Conservation (phyloP, 2,329 filamentous ascomycete species). For the Bipolaris gigantea region DNA sequence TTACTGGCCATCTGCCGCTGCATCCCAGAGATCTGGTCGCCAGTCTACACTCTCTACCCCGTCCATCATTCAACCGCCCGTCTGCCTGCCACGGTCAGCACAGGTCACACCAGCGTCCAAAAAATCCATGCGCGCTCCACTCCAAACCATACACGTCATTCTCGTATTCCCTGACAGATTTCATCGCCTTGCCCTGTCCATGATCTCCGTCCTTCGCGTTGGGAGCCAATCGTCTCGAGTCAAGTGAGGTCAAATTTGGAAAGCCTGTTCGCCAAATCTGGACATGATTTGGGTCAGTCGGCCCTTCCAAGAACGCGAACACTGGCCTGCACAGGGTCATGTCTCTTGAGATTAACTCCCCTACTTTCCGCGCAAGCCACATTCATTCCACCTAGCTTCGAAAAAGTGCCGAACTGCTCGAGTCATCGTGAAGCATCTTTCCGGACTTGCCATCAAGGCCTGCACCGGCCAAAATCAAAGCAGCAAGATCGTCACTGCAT, state of each 20-base stretch:
- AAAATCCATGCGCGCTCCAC: not conserved
- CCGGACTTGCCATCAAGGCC: not conserved
- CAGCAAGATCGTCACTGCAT: constrained; percentile 14
- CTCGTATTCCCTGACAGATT: not conserved
- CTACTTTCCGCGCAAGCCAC: constrained; percentile 20
- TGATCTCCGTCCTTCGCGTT: not conserved
- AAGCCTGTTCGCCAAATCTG: constrained; percentile 7
- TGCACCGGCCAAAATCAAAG: not conserved
- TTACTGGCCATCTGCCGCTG: constrained; percentile 14
- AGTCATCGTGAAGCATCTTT: not conserved
- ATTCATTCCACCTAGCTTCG: not conserved
- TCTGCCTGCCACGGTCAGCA: constrained; percentile 4
- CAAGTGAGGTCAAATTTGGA: constrained; percentile 6
- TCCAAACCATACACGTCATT: not conserved
- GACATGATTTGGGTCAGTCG: constrained; percentile 20
- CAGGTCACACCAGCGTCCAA: constrained; percentile 6
- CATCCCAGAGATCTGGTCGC: constrained; percentile 13
- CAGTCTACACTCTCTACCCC: not conserved
- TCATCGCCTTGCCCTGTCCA: not conserved
- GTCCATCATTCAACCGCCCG: not conserved
- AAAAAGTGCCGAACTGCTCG: not conserved
- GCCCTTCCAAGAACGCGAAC: constrained; percentile 14
- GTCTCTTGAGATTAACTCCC: constrained; percentile 26
- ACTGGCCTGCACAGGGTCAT: constrained; percentile 3
- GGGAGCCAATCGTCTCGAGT: not conserved